Evolutionary conservation across 176 grass and related monocot species (phyloP).

Genomic region (Eleusine indica): DNA sequence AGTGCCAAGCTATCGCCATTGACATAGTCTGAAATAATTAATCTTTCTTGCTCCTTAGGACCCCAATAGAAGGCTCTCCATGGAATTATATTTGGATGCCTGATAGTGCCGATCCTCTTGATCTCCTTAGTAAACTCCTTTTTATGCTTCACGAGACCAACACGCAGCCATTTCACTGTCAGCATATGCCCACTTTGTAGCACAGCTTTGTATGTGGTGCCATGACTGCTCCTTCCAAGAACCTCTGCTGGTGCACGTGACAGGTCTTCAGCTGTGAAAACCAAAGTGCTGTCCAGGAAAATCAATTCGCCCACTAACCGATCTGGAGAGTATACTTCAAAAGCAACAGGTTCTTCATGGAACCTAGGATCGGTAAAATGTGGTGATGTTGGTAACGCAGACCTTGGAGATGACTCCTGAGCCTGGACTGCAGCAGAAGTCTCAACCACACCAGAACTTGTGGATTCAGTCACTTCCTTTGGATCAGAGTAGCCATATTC

Average conservation of each 20-base stretch:
- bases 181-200: constrained; percentile 71
- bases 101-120: constrained; percentile 79
- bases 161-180: constrained; percentile 93
- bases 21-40: constrained; percentile 88
- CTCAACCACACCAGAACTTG: constrained; percentile 47
- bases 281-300: constrained; percentile 71
- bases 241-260: constrained; percentile 88
- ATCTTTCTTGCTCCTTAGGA: constrained; percentile 87
- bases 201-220: constrained; percentile 81
- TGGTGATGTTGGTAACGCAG: constrained; percentile 47
- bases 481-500: constrained; percentile 71
- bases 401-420: constrained; percentile 48
- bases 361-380: constrained; percentile 54
- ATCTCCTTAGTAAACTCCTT: constrained; percentile 90
- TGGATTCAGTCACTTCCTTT: constrained; percentile 52
- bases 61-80: constrained; percentile 98
- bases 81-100: constrained; percentile 76
- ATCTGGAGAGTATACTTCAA: constrained; percentile 90
- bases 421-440: constrained; percentile 42
- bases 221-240: constrained; percentile 93
- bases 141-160: constrained; percentile 84
- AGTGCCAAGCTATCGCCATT: constrained; percentile 73
- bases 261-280: constrained; percentile 91
- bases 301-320: constrained; percentile 80
- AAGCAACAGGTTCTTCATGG: constrained; percentile 61